A percentile compares a stretch with the other conserved stretches of the same genome.
phyloP scores from a whole-genome alignment of 2,329 filamentous ascomycete species.

The Aspergillus nomiae region DNA sequence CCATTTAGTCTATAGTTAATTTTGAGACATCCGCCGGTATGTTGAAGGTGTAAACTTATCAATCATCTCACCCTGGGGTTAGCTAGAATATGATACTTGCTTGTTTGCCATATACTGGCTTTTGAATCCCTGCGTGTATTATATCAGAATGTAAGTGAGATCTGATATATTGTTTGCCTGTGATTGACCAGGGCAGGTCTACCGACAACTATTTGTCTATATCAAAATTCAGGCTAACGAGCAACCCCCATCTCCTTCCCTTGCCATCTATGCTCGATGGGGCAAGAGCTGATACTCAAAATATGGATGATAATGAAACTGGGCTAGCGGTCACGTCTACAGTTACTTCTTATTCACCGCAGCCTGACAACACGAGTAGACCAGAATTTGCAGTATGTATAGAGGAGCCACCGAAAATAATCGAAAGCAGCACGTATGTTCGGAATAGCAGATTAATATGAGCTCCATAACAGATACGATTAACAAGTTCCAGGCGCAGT shows the following conservation, averaged over 20 bases:
- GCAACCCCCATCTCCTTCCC: not conserved
- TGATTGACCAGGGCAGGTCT: not conserved
- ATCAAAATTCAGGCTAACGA: not conserved
- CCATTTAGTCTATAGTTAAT: no score
- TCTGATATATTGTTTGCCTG: not conserved
- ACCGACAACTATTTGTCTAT: not conserved
- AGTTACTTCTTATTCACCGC: not conserved
- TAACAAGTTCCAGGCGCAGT: conserved; percentile 20
- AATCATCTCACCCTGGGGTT: not conserved
- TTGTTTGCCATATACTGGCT: not conserved
- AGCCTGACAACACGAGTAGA: conserved; percentile 9
- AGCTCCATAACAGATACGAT: conserved; percentile 33
- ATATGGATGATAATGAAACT: not conserved
- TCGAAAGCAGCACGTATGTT: not conserved
- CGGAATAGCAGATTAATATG: not conserved
- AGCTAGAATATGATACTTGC: not conserved
- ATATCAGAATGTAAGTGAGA: not conserved
- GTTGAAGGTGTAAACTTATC: not conserved
- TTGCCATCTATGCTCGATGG: not conserved
- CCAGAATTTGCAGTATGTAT: conserved; percentile 29
- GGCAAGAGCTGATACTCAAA: not conserved
- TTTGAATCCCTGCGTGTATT: not conserved
- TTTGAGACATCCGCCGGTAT: not conserved
- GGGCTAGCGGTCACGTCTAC: not conserved
- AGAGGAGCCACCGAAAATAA: not conserved